Evolutionary conservation across 352 stramenopile species (phyloP).

Genomic region (Pythium myriotylum): DNA sequence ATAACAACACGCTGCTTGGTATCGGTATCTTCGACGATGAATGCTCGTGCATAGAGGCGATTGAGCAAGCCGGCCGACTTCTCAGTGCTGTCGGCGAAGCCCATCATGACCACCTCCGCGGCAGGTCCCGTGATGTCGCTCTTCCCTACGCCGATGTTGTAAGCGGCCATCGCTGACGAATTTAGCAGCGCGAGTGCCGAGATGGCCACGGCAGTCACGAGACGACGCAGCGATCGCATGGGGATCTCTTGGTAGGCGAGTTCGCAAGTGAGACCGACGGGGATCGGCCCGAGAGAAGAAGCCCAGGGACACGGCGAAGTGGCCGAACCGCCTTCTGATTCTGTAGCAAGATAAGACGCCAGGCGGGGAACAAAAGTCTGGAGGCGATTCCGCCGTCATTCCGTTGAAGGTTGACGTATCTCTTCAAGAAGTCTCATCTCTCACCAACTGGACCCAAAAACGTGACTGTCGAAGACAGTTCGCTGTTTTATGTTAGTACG

Average conservation of each 20-base stretch:
- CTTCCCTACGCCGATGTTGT: slow-evolving; percentile 64
- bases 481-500: too few species aligned
- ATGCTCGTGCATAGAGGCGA: slow-evolving; percentile 57
- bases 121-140: slow-evolving; percentile 62
- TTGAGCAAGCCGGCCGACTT: slow-evolving; percentile 57
- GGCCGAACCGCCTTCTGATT: too few species aligned
- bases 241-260: not conserved
- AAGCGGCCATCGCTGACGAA: slow-evolving; percentile 18
- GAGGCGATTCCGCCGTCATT: too few species aligned
- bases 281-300: too few species aligned
- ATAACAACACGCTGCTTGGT: slow-evolving; percentile 42
- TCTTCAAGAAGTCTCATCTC: too few species aligned
- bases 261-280: too few species aligned
- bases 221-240: slow-evolving; percentile 17
- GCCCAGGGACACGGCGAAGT: not conserved
- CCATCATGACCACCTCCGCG: slow-evolving; percentile 69
- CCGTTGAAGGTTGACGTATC: too few species aligned
- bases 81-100: slow-evolving; percentile 54
- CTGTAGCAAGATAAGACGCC: too few species aligned
- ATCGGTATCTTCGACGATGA: slow-evolving; percentile 49
- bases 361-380: too few species aligned
- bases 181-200: slow-evolving; percentile 8
- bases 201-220: slow-evolving; percentile 4
- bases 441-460: too few species aligned
- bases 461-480: too few species aligned